phyloP scores from a whole-genome alignment of 768 basidiomycete genomes.

The Russula dissimulans region DNA sequence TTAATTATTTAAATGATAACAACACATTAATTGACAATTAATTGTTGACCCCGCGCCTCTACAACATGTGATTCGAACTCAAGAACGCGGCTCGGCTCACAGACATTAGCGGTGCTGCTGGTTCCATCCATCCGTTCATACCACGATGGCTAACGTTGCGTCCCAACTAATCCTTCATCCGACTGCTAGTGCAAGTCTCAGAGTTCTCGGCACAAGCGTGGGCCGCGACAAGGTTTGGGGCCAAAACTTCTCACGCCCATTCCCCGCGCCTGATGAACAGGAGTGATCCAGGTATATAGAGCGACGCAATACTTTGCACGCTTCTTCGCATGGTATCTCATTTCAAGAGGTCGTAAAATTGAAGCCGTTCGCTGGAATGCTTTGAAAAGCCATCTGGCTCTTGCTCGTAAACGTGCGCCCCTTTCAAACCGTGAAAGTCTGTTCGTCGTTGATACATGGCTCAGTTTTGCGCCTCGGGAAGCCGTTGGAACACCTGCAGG shows the following conservation, averaged over 20 bases:
- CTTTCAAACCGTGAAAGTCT: neutral
- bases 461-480: constrained; percentile 90
- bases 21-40: no score
- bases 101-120: no score
- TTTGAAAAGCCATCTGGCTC: constrained; percentile 77
- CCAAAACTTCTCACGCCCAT: neutral
- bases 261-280: neutral
- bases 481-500: constrained; percentile 88
- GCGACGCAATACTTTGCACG: constrained; percentile 86
- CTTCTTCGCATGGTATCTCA: constrained; percentile 76
- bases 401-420: constrained; percentile 68
- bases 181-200: constrained; percentile 61
- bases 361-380: constrained; percentile 73
- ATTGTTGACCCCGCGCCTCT: no score
- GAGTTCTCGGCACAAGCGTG: constrained; percentile 68
- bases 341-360: constrained; percentile 57
- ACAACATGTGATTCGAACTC: no score
- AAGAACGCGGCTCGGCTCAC: no score
- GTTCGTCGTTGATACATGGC: neutral
- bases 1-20: no score
- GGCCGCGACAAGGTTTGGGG: constrained; percentile 80
- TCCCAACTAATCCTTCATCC: constrained; percentile 85
- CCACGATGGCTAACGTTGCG: constrained; percentile 36
- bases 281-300: constrained; percentile 60
- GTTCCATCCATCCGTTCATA: neutral